These are phyloP conservation scores for Lentinula raphanica DNA, from an alignment of 768 basidiomycete genomes.

Conservation along the genomic window DNA sequence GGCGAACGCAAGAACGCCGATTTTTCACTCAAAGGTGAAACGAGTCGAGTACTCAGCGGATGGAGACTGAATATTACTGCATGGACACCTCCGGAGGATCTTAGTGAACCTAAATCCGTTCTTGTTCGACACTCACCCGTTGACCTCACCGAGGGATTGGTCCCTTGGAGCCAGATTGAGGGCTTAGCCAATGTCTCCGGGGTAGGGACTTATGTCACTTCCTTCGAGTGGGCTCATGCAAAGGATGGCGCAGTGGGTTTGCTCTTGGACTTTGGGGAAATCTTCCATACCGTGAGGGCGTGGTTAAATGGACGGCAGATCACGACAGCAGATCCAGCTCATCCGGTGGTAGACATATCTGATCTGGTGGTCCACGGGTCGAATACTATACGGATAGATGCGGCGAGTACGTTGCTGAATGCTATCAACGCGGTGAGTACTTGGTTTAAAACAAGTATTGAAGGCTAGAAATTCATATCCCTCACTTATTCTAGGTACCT, in stretches of 20 bases:
- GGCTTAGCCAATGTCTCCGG: constrained; percentile 10
- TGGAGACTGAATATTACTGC: constrained; percentile 12
- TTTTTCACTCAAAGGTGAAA: constrained; percentile 9
- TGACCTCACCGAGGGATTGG: constrained; percentile 11
- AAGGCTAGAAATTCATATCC: too few relatives aligned
- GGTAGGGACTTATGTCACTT: constrained; percentile 12
- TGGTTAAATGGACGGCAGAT: constrained; percentile 12
- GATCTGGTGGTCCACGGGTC: constrained; percentile 6
- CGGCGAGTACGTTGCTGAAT: constrained; percentile 12
- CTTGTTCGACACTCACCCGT: constrained; percentile 10
- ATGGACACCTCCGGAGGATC: constrained; percentile 12
- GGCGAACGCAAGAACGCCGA: constrained; percentile 2
- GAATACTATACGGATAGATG: constrained; percentile 11
- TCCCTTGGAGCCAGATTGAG: constrained; percentile 11
- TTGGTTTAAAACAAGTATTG: too few relatives aligned
- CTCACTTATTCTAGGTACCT: too few relatives aligned
- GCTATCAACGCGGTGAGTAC: constrained; percentile 11
- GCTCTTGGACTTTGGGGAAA: constrained; percentile 10
- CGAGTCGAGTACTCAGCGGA: constrained; percentile 4
- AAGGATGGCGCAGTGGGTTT: constrained; percentile 8
- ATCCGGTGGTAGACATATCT: constrained; percentile 11
- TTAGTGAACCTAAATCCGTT: constrained; percentile 9
- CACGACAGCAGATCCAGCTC: constrained; percentile 11
- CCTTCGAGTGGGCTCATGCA: constrained; percentile 12
- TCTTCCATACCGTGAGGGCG: constrained; percentile 14